These are phyloP conservation scores for Trifolium dubium DNA, from an alignment of 306 rosid genomes.

Conservation along the genomic window DNA sequence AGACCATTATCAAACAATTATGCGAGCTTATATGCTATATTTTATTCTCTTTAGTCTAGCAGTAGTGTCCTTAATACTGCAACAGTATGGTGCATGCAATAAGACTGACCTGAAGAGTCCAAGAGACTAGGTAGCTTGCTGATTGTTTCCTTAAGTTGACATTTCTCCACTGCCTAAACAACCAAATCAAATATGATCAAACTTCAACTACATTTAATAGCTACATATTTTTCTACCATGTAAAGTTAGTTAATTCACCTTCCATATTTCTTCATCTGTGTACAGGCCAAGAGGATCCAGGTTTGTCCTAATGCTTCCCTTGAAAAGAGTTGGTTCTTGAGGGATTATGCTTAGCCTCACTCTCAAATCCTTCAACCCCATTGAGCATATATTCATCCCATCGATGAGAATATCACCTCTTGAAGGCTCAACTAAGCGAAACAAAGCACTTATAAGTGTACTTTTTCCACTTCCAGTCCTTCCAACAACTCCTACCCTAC, in stretches of 20 bases:
- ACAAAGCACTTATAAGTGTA: background rate
- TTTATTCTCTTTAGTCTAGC: no score
- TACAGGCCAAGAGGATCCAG: background rate
- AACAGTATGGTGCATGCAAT: background rate
- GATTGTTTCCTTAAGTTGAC: background rate
- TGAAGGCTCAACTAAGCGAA: background rate
- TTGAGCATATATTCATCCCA: background rate
- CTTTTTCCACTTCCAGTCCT: background rate
- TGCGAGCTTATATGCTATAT: no score
- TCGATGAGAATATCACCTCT: background rate
- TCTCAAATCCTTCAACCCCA: background rate
- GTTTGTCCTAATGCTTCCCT: background rate
- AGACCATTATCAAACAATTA: no score
- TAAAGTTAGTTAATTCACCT: background rate
- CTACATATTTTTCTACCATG: no score
- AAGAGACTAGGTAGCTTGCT: background rate
- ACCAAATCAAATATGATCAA: background rate
- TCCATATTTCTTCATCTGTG: background rate
- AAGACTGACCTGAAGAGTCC: conserved; percentile 52
- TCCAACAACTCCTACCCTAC: background rate
- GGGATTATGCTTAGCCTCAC: background rate
- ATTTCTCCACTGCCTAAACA: background rate
- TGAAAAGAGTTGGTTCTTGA: background rate
- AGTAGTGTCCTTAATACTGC: background rate
- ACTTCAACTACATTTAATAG: background rate